Evolutionary conservation across 495 filamentous ascomycete genomes (phyloP), one percentile per base, ranked within the genome.

Genomic region (Parathielavia appendiculata): DNA sequence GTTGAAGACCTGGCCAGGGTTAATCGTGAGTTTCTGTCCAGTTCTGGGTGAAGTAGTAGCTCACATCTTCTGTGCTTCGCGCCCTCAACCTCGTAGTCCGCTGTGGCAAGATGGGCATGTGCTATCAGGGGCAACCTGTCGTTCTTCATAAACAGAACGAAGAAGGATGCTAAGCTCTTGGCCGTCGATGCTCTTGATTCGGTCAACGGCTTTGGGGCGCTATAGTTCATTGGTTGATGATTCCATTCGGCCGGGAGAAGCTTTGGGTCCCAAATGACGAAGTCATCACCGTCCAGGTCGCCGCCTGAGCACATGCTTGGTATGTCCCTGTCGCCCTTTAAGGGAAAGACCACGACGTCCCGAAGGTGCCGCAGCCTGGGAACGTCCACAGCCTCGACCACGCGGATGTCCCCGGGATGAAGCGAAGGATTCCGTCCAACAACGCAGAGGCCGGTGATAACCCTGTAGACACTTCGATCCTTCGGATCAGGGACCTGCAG

Each of bases 271-370:
- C 93, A 99, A 38, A 97, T 88, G 19, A 97, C 86, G 23, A 96
- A 99, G 67, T 97, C 95, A 63, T 99, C 93, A 0, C 93, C 93
- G 71, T 99, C 93, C 4, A 99, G 76, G 69, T 99, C 93, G 6
- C 93, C 95, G 3, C 93, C 93, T 7, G 93, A 95, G 61, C 91
- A 93, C 93, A 97, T 97, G 59, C 86, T 89, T 9, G 91, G 81
- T 26, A 99, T 71, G 61, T 92, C 90, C 40, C 86, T 79, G 69
- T 97, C 92, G 0, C 93, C 93, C 0, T 78, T 86, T 41, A 87
- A 81, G 0, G 93, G 91, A 41, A 99, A 83, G 6, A 96, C 91
- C 20, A 97, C 86, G 13, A 93, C 88, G 65, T 97, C 83, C 32
- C 81, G 80, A 6, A 97, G 79, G 63, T 96, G 87, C 36, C 79